A percentile compares a stretch with the other conserved stretches of the same genome.
Conservation (phyloP, 192 early-diverging fungal genomes). For the Bifiguratus adelaidae region DNA sequence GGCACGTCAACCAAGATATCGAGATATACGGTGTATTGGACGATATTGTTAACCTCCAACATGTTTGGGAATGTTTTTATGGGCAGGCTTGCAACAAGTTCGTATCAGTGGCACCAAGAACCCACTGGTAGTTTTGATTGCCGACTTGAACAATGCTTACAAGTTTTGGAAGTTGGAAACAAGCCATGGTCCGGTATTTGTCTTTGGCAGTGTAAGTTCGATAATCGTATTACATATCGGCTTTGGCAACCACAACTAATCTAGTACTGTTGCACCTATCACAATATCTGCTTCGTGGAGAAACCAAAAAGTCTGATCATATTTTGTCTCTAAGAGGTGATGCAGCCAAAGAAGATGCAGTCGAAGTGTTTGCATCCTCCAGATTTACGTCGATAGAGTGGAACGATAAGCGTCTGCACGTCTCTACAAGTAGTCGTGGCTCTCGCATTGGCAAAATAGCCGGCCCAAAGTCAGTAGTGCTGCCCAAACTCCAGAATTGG, state of each 20-base stretch:
- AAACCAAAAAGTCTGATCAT: no score
- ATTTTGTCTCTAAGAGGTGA: slow-evolving; percentile 5
- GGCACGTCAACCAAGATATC: slow-evolving; percentile 1
- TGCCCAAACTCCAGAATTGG: slow-evolving; percentile 5
- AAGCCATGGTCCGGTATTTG: slow-evolving; percentile 2
- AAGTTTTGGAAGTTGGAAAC: slow-evolving; percentile 8
- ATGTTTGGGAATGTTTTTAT: no score
- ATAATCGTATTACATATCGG: background rate
- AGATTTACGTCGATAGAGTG: slow-evolving; percentile 1
- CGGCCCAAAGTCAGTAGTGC: background rate
- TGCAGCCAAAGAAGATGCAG: background rate
- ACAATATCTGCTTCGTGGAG: slow-evolving; percentile 2
- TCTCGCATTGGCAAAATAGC: background rate
- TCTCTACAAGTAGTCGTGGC: slow-evolving; percentile 1
- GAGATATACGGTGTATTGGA: no score
- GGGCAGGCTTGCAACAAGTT: slow-evolving; percentile 1
- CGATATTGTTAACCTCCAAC: background rate
- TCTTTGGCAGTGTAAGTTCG: slow-evolving; percentile 6
- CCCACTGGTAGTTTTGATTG: slow-evolving; percentile 4
- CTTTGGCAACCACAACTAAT: background rate
- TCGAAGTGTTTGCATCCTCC: slow-evolving; percentile 8
- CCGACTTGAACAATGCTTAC: slow-evolving; percentile 9
- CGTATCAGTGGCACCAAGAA: background rate
- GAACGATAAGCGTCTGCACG: slow-evolving; percentile 1
- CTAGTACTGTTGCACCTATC: background rate